A percentile compares a stretch with the other conserved stretches of the same genome.
phyloP scores from a whole-genome alignment of 768 basidiomycete species.

The Trametes punicea region DNA sequence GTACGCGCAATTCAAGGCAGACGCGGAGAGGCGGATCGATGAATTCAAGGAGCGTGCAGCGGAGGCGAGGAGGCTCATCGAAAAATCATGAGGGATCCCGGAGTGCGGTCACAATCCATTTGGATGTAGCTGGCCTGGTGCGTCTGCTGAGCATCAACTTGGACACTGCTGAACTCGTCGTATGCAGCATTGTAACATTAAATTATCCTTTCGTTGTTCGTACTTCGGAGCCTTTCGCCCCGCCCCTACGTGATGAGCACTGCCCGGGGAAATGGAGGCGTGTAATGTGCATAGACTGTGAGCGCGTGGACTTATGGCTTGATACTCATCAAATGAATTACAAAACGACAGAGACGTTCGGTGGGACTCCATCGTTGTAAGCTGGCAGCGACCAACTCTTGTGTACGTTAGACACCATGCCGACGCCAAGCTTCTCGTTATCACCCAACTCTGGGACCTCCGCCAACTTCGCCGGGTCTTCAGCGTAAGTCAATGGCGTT shows the following conservation, averaged over 20 bases:
- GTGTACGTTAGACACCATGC: neutral
- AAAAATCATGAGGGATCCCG: constrained; percentile 25
- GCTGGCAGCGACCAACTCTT: neutral
- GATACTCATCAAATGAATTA: neutral
- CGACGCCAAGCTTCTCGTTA: neutral
- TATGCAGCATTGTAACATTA: constrained; percentile 18
- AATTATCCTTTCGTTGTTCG: constrained; percentile 10
- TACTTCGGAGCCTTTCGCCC: neutral
- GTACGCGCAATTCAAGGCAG: constrained; percentile 53
- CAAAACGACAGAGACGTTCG: neutral
- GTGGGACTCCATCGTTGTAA: neutral
- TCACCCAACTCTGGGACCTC: constrained; percentile 11
- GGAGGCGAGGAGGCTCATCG: constrained; percentile 34
- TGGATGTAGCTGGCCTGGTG: constrained; percentile 6
- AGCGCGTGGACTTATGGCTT: neutral
- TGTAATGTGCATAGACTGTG: too few species aligned
- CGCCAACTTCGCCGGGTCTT: constrained; percentile 2
- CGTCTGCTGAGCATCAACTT: neutral
- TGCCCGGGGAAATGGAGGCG: too few species aligned
- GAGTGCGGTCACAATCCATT: too few species aligned
- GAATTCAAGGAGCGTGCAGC: constrained; percentile 45
- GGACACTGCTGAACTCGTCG: neutral
- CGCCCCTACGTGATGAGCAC: too few species aligned
- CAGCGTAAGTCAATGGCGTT: constrained; percentile 19
- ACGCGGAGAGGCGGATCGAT: constrained; percentile 50